Evolutionary conservation across 176 grass and related monocot species (phyloP), one percentile per base, ranked within the genome.

Genomic region (Carex kokanica): DNA sequence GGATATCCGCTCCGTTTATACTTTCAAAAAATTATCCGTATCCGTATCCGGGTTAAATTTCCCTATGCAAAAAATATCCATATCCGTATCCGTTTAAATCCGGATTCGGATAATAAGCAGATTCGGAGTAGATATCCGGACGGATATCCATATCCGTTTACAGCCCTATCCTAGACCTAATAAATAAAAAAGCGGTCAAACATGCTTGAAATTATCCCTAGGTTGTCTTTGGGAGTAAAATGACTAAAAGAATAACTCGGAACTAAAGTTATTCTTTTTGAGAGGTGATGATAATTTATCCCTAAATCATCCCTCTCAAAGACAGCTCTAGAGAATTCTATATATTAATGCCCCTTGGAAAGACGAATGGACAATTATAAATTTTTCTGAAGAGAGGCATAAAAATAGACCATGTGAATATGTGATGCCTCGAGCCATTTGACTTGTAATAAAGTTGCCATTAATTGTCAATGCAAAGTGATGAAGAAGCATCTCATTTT

Each of bases 401-500:
- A 77, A 17, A 77, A 77, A 77, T 78, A 78, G 73, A 16, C 49
- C 49, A 56, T 78, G 49, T 78, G 24, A 47, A 2, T 8, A 43
- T 38, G 41, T 10, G 45, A 78, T 56, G 14, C 51, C 24, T 53
- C 14, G 0, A 78, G 23, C 12, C 47, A 16, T 17, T 78, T 31
- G 51, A 54, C 24, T 56, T 78, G 15, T 56, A 31, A 74, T 53
- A 29, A 52, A 56, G 24, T 54, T 32, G 24, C 45, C 24, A 6
- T 31, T 43, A 43, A 43, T 43, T 54, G 72, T 77, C 49, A 52
- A 55, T 54, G 14, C 24, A 27, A 31, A 78, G 49, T 13, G 73
- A 78, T 78, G 47, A 77, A 78, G 73, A 29, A 78, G 73, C 73
- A 78, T 78, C 73, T 78, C 32, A 21, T 78, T 78, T 73, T 73